Base-by-base conservation (phyloP, 176 grass and related monocot species). In the Cenchrus fungigraminus region DNA sequence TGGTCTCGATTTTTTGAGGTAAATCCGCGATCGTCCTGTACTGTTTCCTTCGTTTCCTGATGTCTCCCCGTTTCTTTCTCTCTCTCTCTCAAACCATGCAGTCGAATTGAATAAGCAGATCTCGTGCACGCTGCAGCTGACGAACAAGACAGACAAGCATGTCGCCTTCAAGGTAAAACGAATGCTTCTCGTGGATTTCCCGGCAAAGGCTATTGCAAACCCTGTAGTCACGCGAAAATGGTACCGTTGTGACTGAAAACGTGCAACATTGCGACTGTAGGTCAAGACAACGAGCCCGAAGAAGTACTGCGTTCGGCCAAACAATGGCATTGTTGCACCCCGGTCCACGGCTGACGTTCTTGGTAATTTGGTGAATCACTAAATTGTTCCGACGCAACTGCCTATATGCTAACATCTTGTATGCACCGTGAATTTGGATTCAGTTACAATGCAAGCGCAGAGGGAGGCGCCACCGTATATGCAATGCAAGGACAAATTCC, bases 371-470 rank as follows among this genome's bases (percentile, higher is more conserved):
- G 50, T 58, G 69, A 29, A 56, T 82, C 65, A 20, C 16, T 62
- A 17, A 52, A 16, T 60, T 79, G 6, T 78, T 47, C 8, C 79
- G 8, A 65, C 56, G 70, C 67, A 59, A 6, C 45, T 64, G 51
- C 19, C 45, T 58, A 31, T 53, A 58, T 28, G 53, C 17, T 80
- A 74, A 76, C 42, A 37, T 71, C 22, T 68, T 65, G 37, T 19
- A 51, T 22, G 10, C 44, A 25, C 34, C 28, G 0, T 78, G 46
- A 70, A 79, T 81, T 74, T 79, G 76, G 54, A 12, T 97, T 77
- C 83, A 98, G 96, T 98, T 75, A 98, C 93, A 57, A 98, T 98
- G 96, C 96, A 98, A 92, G 89, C 96, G 13, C 96, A 95, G 84
- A 68, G 64, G 52, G 96, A 98, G 47, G 81, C 71, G 12, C 96